phyloP scores from a whole-genome alignment of 306 rosid genomes.

The Astragalus glycyphyllos region DNA sequence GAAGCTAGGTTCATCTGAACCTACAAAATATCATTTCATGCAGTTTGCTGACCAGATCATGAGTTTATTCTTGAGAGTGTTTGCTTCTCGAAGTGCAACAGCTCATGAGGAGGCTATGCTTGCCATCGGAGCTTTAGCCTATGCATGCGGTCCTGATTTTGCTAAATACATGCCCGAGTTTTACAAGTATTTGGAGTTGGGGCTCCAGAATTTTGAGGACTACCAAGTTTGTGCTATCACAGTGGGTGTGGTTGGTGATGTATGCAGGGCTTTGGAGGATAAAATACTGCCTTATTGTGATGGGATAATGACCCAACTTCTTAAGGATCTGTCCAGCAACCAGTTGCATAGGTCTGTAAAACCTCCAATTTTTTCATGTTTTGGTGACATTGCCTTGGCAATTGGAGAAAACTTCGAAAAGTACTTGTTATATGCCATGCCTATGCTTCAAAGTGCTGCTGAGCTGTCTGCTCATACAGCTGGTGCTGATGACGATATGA shows the following conservation, averaged over 20 bases:
- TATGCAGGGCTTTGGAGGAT: constrained; percentile 91
- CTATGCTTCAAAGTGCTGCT: constrained; percentile 98
- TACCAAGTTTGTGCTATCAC: constrained; percentile 97
- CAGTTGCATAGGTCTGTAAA: constrained; percentile 94
- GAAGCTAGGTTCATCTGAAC: constrained; percentile 83
- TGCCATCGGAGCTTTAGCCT: constrained; percentile 96
- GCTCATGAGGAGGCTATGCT: constrained; percentile 99
- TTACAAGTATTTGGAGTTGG: constrained; percentile 83
- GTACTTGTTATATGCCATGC: constrained; percentile 91
- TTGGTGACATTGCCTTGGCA: constrained; percentile 95
- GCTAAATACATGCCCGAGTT: constrained; percentile 84
- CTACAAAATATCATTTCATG: constrained; percentile 70
- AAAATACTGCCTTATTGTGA: constrained; percentile 84
- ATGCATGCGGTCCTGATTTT: constrained; percentile 79
- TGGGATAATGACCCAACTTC: constrained; percentile 93
- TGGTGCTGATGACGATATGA: constrained; percentile 85
- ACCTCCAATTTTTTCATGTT: constrained; percentile 95
- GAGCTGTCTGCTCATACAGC: constrained; percentile 80
- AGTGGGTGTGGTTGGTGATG: constrained; percentile 93
- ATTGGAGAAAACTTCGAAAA: constrained; percentile 93
- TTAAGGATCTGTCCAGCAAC: constrained; percentile 88
- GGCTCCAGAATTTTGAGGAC: constrained; percentile 95
- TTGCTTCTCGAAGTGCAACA: constrained; percentile 92
- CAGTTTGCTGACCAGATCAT: constrained; percentile 92
- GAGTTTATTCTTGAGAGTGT: constrained; percentile 82